Conservation (phyloP, 2,329 filamentous ascomycete species). For the Paracorniculantispora psalliotae region DNA sequence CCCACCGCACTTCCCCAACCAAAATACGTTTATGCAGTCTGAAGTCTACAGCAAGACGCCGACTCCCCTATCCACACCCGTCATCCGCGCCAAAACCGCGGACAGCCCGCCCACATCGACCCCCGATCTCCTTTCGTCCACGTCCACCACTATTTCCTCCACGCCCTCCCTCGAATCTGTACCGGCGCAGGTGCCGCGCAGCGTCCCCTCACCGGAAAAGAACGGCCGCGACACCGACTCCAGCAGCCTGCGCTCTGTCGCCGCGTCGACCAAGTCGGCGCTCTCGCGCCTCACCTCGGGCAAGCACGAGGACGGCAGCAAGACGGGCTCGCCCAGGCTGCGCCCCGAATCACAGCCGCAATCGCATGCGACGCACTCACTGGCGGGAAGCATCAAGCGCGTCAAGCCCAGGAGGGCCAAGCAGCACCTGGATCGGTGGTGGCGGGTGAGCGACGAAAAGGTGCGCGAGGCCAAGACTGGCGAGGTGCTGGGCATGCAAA, state of each 20-base stretch:
- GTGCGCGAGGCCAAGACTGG: slow-evolving; percentile 89
- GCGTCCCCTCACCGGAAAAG: slow-evolving; percentile 22
- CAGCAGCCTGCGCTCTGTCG: slow-evolving; percentile 50
- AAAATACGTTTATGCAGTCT: slow-evolving; percentile 70
- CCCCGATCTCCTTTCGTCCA: slow-evolving; percentile 40
- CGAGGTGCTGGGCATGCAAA: slow-evolving; percentile 89
- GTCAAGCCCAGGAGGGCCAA: slow-evolving; percentile 52
- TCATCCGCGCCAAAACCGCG: slow-evolving; percentile 32
- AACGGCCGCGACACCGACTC: slow-evolving; percentile 41
- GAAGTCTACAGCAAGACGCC: slow-evolving; percentile 65
- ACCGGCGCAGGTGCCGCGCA: slow-evolving; percentile 23
- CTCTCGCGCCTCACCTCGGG: slow-evolving; percentile 44
- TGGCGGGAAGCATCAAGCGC: slow-evolving; percentile 19
- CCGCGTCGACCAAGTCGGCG: slow-evolving; percentile 51
- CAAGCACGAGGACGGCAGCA: slow-evolving; percentile 22
- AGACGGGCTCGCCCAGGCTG: slow-evolving; percentile 18
- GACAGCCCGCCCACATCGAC: slow-evolving; percentile 43
- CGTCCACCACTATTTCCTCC: slow-evolving; percentile 30
- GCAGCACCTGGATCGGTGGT: slow-evolving; percentile 68
- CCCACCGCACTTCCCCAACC: slow-evolving; percentile 74
- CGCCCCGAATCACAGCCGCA: slow-evolving; percentile 16
- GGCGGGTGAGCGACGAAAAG: slow-evolving; percentile 96
- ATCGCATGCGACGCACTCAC: slow-evolving; percentile 12
- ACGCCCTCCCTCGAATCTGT: slow-evolving; percentile 34
- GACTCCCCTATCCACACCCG: slow-evolving; percentile 47